phyloP scores from a whole-genome alignment of 768 basidiomycete species.

The Macrolepiota dolichaula region DNA sequence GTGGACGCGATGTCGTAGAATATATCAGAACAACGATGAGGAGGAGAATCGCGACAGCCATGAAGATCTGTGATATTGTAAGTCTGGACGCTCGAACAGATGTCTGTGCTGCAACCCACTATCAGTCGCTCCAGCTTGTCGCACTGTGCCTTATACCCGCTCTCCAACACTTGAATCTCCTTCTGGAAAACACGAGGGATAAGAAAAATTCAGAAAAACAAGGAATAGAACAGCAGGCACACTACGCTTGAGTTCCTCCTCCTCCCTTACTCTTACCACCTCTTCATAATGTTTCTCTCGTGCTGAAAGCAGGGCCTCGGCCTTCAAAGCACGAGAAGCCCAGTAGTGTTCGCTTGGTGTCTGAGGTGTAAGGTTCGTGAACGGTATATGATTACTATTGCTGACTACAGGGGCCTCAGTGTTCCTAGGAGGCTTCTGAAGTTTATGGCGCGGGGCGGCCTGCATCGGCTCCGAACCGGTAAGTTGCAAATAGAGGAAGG shows the following conservation, averaged over 20 bases:
- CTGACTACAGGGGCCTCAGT: not conserved
- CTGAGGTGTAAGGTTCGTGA: constrained; percentile 17
- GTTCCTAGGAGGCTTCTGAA: not conserved
- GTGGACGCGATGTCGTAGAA: constrained; percentile 27
- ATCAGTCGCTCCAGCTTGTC: constrained; percentile 47
- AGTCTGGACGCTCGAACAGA: not conserved
- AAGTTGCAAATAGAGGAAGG: not conserved
- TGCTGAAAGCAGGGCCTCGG: constrained; percentile 57
- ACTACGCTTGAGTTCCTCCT: constrained; percentile 43
- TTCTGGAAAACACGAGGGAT: constrained; percentile 28
- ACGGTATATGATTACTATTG: not conserved
- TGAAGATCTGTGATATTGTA: constrained; percentile 15
- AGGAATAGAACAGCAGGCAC: constrained; percentile 30
- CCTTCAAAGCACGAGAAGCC: constrained; percentile 62
- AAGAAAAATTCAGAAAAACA: not conserved
- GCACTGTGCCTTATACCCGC: constrained; percentile 45
- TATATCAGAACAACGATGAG: constrained; percentile 34
- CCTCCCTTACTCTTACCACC: constrained; percentile 35
- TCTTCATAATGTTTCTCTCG: constrained; percentile 47
- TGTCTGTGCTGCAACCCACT: constrained; percentile 26
- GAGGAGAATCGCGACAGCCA: constrained; percentile 30
- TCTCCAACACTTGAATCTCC: constrained; percentile 35
- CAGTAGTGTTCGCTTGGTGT: constrained; percentile 54
- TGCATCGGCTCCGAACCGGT: not conserved
- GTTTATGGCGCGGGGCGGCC: not conserved